phyloP scores from a whole-genome alignment of 345 rosid species.

The Gossypium mustelinum region DNA sequence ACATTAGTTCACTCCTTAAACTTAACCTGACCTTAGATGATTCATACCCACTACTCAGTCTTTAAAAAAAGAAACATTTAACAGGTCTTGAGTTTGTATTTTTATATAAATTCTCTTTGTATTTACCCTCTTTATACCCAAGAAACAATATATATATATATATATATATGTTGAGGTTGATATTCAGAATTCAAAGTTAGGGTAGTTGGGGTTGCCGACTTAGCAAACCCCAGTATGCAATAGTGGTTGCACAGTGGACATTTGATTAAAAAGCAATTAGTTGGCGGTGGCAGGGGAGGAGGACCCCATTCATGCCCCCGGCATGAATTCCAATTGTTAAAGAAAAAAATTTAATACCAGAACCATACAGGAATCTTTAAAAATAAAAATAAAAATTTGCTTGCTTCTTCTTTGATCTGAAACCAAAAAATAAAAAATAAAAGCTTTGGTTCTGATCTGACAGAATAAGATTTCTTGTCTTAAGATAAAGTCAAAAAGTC shows the following conservation, averaged over 20 bases:
- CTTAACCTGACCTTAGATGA: too few relatives aligned
- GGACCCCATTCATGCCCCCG: constrained; percentile 5
- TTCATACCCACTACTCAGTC: too few relatives aligned
- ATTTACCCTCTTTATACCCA: too few relatives aligned
- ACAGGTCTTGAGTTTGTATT: background rate
- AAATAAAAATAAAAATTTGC: background rate
- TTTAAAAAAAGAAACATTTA: background rate
- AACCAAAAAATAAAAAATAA: background rate
- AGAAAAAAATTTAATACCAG: background rate
- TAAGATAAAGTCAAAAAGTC: too few relatives aligned
- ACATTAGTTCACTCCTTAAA: too few relatives aligned
- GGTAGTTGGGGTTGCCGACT: background rate
- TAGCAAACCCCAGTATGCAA: background rate
- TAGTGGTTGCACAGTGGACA: background rate
- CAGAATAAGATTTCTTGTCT: background rate
- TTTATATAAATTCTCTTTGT: background rate
- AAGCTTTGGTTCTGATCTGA: constrained; percentile 2
- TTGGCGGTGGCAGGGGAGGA: background rate
- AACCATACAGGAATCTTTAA: background rate
- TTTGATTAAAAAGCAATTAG: background rate
- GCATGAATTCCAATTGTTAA: background rate
- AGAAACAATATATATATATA: too few relatives aligned
- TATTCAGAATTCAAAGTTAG: too few relatives aligned
- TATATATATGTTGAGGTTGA: too few relatives aligned
- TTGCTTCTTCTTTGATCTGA: constrained; percentile 1